Base-by-base conservation (phyloP, 805 yeast species). In the Brettanomyces sp. region DNA sequence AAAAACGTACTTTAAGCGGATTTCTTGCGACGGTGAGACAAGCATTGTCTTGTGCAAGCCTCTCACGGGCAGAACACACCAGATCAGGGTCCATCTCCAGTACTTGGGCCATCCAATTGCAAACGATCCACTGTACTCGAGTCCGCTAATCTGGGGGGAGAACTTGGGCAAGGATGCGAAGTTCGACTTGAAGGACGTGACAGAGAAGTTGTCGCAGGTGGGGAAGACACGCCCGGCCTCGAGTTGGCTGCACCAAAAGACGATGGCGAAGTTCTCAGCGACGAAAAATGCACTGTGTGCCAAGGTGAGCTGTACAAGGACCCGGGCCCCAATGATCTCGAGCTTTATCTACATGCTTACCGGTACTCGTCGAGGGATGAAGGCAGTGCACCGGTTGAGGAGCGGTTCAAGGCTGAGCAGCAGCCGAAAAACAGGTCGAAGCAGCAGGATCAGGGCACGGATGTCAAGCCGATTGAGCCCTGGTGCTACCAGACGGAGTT, bases 21-120 rank as follows among this genome's bases (percentile, higher is more conserved):
- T 85, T 0, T 73, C 85, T n/a, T 85, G 73, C 56, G 87, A 90
- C 63, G 76, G 84, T 1, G 58, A 72, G 38, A 54, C 69, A 56
- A 78, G 87, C 45, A 72, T 93, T 25, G 96, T 93, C 3, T 71
- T 79, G 49, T 91, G 98, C 63, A 74, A 70, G 52, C 99, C 99
- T 1, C 66, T 75, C 14, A 91, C 99, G 0, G 99, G 99, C 0
- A 72, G 99, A 58, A 88, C 97, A 0, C 99, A 91, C 62, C 99
- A 91, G 60, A 89, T 93, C 43, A 70, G 99, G 49, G 95, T 93
- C 1, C 99, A 93, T 66, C 65, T 93, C 47, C 96, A 90, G 63
- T 83, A 72, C 52, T 55, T 93, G n/a, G 97, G 97, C 0, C 75
- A 70, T 57, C 96, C 98, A 0, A 91, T 91, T 41, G 88, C 85